Base-by-base conservation (phyloP, 2,329 filamentous ascomycete species). In the Aspergillus eucalypticola region DNA sequence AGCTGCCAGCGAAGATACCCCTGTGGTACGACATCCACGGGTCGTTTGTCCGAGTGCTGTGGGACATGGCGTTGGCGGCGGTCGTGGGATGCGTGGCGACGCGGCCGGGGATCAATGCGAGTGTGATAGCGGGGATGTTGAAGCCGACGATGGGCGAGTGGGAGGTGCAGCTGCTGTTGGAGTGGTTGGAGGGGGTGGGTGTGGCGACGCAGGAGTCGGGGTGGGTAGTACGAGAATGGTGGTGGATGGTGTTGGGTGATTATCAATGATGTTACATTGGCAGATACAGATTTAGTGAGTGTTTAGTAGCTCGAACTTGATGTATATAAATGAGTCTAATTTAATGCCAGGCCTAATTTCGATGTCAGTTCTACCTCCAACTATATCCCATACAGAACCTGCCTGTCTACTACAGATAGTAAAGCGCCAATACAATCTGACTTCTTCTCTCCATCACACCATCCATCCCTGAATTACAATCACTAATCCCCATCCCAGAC, bases 1-100 rank as follows among this genome's bases (percentile, higher is more conserved):
- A 52, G 4, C 15, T 65, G 3, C 66, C 71, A 0, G 67, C 67
- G 10, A 75, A 70, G 39, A 75, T 80, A 21, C 81, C 81, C 0
- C 56, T 82, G 13, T 83, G 81, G 81, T 73, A 78, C 56, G 80
- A 82, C 64, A 79, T 83, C 53, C 78, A 82, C 56, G 76, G 75
- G 0, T 67, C 74, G 13, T 68, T 75, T 21, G 65, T 73, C 27
- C 59, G 41, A 3, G 62, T 70, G n/a, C 63, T 73, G 19, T 83
- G 81, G 81, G 74, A 79, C 10, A 68, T 75, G 53, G 73, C 75
- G 10, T 60, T 80, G 11, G 74, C 72, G 1, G 75, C 77, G 3
- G 73, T 81, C 3, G 58, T 82, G 3, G 76, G 79, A 1, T 69
- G 76, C n/a, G 60, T 82, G 13, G 73, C 75, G 8, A 67, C 75